Evolutionary conservation across 345 rosid species (phyloP), one percentile per base, ranked within the genome.

Genomic region (Salix arbutifolia): DNA sequence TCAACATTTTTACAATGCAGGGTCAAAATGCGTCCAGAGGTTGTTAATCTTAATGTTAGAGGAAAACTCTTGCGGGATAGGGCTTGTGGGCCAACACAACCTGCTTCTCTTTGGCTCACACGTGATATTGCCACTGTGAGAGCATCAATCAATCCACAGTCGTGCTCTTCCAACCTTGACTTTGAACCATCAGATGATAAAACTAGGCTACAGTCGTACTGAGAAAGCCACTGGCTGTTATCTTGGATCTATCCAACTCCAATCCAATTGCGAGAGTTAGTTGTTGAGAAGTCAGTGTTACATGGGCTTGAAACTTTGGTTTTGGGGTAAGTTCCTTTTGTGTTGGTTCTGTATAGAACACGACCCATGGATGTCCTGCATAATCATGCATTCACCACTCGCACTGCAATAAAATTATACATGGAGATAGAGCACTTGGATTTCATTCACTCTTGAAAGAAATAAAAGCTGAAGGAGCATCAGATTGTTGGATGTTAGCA

Each of bases 351-450:
- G 77, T 65, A 46, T 74, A 46, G 62, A 74, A 65, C 64, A 74
- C 65, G 33, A 74, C 48, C 77, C 77, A 74, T 12, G 77, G 77
- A 66, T 74, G 77, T 60, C 71, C 77, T 74, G 70, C 70, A 74
- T 65, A 64, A 65, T 33, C 16, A 23, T 69, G 25, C 21, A 30
- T 28, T 35, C 11, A 11, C 50, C 38, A 5, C 62, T 42, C 2
- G 0, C 18, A 44, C 70, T 30, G 30, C 28, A n/a, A 21, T 26
- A 64, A 21, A 42, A 42, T 11, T 30, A 26, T 58, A 23, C 19
- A 21, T 4, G 19, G 10, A 42, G 38, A 30, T 37, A 26, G 18
- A 18, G 38, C 44, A 30, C 21, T 2, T 13, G 58, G 53, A 26
- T 42, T 44, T 48, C 4, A 26, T 62, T 64, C 61, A 14, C 30